phyloP scores from a whole-genome alignment of 2,329 filamentous ascomycete genomes.

The Orbilia oligospora region DNA sequence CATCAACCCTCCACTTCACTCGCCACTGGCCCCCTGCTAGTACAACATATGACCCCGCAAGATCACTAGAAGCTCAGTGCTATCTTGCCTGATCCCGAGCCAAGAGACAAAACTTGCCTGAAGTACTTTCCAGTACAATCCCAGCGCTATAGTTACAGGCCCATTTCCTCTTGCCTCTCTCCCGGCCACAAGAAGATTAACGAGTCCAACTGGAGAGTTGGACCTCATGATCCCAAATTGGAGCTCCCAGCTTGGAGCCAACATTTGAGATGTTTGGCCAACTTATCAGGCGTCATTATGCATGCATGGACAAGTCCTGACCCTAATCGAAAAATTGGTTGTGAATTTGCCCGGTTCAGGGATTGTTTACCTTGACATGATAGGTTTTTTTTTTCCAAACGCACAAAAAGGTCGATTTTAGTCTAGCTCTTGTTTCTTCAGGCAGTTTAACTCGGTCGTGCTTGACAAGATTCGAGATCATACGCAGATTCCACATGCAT shows the following conservation, averaged over 20 bases:
- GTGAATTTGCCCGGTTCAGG: conserved; percentile 21
- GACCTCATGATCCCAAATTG: conserved; percentile 22
- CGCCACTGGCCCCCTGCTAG: conserved; percentile 23
- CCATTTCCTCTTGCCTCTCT: not conserved
- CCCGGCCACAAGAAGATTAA: not conserved
- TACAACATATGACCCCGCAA: conserved; percentile 12
- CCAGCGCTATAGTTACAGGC: not conserved
- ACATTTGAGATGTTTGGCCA: not conserved
- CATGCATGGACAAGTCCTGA: conserved; percentile 17
- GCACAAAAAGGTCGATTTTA: conserved; percentile 6
- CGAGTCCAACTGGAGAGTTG: not conserved
- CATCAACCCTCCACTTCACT: conserved; percentile 16
- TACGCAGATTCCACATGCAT: not conserved
- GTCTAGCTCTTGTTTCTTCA: conserved; percentile 27
- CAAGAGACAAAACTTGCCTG: conserved; percentile 24
- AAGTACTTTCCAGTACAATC: not conserved
- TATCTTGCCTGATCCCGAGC: conserved; percentile 30
- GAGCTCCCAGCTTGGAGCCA: conserved; percentile 10
- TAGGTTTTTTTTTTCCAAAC: conserved; percentile 1
- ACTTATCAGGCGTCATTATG: conserved; percentile 50
- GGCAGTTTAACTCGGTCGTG: conserved; percentile 33
- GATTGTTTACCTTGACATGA: conserved; percentile 19
- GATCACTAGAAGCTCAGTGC: conserved; percentile 16
- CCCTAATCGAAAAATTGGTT: conserved; percentile 16
- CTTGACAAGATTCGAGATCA: conserved; percentile 5